Base-by-base conservation (phyloP, 768 basidiomycete genomes). In the Psilocybe sp. region DNA sequence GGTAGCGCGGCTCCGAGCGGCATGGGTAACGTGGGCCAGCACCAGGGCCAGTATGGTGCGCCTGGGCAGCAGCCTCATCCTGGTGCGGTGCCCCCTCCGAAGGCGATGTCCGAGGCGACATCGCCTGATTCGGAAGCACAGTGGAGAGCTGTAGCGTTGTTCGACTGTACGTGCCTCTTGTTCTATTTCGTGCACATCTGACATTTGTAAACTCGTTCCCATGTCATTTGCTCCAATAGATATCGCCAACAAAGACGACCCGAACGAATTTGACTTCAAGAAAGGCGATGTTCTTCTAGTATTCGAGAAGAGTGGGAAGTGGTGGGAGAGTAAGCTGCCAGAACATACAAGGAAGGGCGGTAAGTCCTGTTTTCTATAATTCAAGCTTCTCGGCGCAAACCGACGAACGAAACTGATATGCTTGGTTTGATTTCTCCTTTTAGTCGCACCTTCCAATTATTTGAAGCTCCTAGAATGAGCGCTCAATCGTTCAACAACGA, bases 261-360 rank as follows among this genome's bases (percentile, higher is more conserved):
- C 91, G 1, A 88, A 85, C 60, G 95, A 98, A 64, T 78, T 97
- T 7, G 81, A 84, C 16, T 95, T 98, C 66, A 63, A 71, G 40
- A 92, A 93, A 67, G 91, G 90, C 19, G 95, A 97, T 58, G 72
- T 87, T 3, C 72, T 98, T 49, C 84, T 90, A 46, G 82, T 98
- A 40, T 61, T 87, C 39, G 92, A 96, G 63, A 83, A 84, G 47
- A 54, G 62, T 5, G 87, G 87, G n/a, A 89, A 90, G 62, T 92
- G 91, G 91, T 93, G 90, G 89, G 85, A 86, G 59, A 87, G 83
- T 14, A 80, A 73, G 59, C 88, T 80, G 62, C 35, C 65, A 2
- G 84, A 28, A 28, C 23, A 90, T 60, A 89, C 87, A 46, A 61
- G 63, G 4, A 59, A 73, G 50, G 87, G 87, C 57, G 86, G 87